These are phyloP conservation scores for Diplocarpon mali DNA, from an alignment of 2,329 filamentous ascomycete species.

Conservation along the genomic window DNA sequence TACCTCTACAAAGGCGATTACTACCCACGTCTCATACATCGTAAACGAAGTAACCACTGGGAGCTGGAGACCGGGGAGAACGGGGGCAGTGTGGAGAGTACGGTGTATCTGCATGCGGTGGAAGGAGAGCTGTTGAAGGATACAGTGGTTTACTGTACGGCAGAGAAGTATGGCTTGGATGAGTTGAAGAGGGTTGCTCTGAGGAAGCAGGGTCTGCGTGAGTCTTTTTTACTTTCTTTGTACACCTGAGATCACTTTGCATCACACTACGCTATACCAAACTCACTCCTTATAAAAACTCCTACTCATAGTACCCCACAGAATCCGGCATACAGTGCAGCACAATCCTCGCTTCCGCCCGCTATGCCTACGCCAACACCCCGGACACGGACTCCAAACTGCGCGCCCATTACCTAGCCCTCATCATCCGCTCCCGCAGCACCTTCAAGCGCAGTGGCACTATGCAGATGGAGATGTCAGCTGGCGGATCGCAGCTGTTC, in stretches of 20 bases:
- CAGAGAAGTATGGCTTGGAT: constrained; percentile 71
- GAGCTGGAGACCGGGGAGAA: constrained; percentile 58
- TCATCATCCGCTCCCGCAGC: constrained; percentile 78
- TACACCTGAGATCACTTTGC: too few relatives aligned
- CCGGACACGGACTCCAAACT: constrained; percentile 86
- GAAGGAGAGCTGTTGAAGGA: constrained; percentile 70
- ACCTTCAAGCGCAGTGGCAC: constrained; percentile 92
- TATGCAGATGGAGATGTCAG: constrained; percentile 92
- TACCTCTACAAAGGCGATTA: constrained; percentile 83
- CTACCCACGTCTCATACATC: constrained; percentile 70
- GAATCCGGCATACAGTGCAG: constrained; percentile 81
- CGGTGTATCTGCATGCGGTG: constrained; percentile 54
- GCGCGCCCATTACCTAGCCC: constrained; percentile 78
- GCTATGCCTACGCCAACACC: constrained; percentile 81
- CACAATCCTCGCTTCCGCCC: constrained; percentile 77
- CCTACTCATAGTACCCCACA: constrained; percentile 36
- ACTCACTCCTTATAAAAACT: neutral
- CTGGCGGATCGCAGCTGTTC: constrained; percentile 71
- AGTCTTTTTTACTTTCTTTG: constrained; percentile 34
- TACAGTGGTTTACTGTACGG: constrained; percentile 83
- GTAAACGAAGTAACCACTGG: constrained; percentile 72
- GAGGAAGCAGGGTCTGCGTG: constrained; percentile 77
- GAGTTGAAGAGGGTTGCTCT: constrained; percentile 77
- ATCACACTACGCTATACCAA: neutral
- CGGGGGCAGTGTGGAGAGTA: constrained; percentile 51